Percentiles rank a stretch among this genome's conserved stretches.
Evolutionary conservation across 352 stramenopile species (phyloP).

Genomic region (Globisporangium camurandrum): DNA sequence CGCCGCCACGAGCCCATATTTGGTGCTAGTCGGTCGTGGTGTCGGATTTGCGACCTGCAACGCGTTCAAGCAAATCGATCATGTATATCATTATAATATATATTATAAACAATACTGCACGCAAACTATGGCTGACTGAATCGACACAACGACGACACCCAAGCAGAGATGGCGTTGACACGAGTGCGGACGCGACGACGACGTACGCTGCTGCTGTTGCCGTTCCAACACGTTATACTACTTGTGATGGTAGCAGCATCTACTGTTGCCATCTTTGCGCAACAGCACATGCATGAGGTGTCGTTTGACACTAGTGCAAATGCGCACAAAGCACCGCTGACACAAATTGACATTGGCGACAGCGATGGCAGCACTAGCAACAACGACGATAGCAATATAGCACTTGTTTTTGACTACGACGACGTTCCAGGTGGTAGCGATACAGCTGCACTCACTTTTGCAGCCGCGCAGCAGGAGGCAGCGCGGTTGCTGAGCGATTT

Average conservation of each 20-base stretch:
- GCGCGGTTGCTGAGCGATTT: slow-evolving; percentile 8
- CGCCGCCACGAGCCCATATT: slow-evolving; percentile 60
- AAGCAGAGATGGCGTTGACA: not conserved
- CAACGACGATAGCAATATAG: too few relatives aligned
- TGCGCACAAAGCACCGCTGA: not conserved
- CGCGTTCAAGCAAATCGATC: not conserved
- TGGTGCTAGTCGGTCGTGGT: too few relatives aligned
- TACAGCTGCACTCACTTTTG: slow-evolving; percentile 4
- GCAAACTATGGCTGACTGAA: not conserved
- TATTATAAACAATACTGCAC: too few relatives aligned
- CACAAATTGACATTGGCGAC: not conserved
- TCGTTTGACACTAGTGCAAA: not conserved
- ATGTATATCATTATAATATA: too few relatives aligned
- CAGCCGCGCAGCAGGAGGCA: slow-evolving; percentile 7
- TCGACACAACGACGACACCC: not conserved
- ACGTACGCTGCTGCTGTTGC: not conserved
- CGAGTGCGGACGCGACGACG: too few relatives aligned
- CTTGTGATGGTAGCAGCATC: not conserved
- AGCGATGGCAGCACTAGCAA: not conserved
- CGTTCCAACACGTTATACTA: not conserved
- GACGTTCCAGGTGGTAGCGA: slow-evolving; percentile 1
- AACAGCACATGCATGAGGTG: too few relatives aligned
- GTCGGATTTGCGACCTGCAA: slow-evolving; percentile 5
- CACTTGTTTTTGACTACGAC: not conserved
- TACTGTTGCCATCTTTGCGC: not conserved